Percentiles rank a stretch among this genome's conserved stretches.
Evolutionary conservation across 2,329 filamentous ascomycete genomes (phyloP).

Genomic region (Penicillium rolfsii): DNA sequence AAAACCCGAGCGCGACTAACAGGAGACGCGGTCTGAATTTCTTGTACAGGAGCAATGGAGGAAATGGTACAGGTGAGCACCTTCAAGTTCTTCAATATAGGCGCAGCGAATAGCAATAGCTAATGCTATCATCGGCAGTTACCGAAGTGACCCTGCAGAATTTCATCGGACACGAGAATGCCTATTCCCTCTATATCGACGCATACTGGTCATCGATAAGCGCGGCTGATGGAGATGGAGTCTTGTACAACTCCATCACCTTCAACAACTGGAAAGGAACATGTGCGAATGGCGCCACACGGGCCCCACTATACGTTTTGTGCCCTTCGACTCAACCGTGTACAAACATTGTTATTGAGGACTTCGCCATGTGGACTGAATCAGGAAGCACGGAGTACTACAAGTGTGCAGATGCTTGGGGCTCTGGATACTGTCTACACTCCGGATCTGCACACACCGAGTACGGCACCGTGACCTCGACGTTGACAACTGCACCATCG

Average conservation of each 20-base stretch:
- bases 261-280: constrained; percentile 61
- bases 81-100: neutral
- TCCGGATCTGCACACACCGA: constrained; percentile 17
- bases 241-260: constrained; percentile 56
- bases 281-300: constrained; percentile 50
- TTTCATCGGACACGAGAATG: constrained; percentile 61
- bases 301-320: constrained; percentile 57
- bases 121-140: constrained; percentile 29
- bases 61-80: neutral
- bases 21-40: neutral
- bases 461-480: constrained; percentile 27
- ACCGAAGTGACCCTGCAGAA: constrained; percentile 56
- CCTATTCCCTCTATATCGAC: constrained; percentile 60
- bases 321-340: constrained; percentile 58
- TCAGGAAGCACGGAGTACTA: constrained; percentile 38
- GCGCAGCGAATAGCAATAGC: neutral
- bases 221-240: constrained; percentile 52
- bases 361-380: constrained; percentile 54
- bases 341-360: constrained; percentile 53
- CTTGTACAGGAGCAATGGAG: neutral
- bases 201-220: constrained; percentile 54
- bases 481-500: constrained; percentile 30
- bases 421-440: constrained; percentile 53
- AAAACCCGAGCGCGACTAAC: constrained; percentile 36
- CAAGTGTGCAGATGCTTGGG: constrained; percentile 55